A percentile compares a stretch with the other conserved stretches of the same genome.
Conservation (phyloP, 805 yeast species). For the Dipodascus geniculatus region DNA sequence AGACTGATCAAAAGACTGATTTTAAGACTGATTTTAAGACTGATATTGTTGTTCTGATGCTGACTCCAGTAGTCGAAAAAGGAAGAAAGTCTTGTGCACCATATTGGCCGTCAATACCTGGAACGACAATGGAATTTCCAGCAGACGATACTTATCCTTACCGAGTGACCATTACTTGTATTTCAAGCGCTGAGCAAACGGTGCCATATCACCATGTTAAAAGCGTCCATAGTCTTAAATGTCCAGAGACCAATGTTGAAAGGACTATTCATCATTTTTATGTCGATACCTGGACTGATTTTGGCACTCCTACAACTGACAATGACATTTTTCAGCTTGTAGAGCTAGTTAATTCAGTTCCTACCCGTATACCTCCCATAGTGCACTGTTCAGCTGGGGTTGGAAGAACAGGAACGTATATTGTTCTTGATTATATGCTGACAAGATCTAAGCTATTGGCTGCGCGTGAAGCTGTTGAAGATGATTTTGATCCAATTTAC, state of each 20-base stretch:
- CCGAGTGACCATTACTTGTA: background rate
- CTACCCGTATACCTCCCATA: conserved; percentile 42
- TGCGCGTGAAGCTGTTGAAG: conserved; percentile 27
- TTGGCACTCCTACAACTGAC: conserved; percentile 45
- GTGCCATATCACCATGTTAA: background rate
- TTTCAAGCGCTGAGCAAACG: no score
- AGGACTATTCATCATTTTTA: conserved; percentile 49
- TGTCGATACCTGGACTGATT: conserved; percentile 73
- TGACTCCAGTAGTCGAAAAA: conserved; percentile 34
- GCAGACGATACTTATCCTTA: conserved; percentile 4
- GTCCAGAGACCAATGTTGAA: conserved; percentile 5
- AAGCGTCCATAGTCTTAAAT: background rate
- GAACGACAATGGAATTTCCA: conserved; percentile 7
- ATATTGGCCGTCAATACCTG: conserved; percentile 50
- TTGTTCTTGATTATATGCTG: conserved; percentile 49
- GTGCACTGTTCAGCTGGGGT: conserved; percentile 97
- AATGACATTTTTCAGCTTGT: conserved; percentile 46
- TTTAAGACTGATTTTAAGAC: conserved; percentile 28
- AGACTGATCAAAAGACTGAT: no score
- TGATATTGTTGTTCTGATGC: conserved; percentile 49
- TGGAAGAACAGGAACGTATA: conserved; percentile 88
- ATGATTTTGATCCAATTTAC: conserved; percentile 17
- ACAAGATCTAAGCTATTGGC: conserved; percentile 8
- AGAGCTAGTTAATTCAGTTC: conserved; percentile 32
- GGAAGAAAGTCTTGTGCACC: background rate